A percentile compares a stretch with the other conserved stretches of the same genome.
phyloP scores from a whole-genome alignment of 1,139 yeast genomes.

The Suhomyces bokatorum region DNA sequence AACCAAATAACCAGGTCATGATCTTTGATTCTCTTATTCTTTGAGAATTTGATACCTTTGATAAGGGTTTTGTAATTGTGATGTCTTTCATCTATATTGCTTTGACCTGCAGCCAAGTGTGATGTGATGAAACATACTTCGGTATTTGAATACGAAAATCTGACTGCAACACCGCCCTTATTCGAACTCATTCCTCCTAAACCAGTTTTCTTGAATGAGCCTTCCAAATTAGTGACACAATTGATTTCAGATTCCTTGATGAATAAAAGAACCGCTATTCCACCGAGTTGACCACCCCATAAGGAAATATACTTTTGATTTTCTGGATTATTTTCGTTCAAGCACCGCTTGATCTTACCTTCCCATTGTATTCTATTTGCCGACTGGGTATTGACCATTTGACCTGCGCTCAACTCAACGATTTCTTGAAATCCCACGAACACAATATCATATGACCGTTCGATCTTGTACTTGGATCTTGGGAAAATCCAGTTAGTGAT shows the following conservation, averaged over 20 bases:
- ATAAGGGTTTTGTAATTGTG: conserved; percentile 66
- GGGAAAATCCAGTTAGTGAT: conserved; percentile 64
- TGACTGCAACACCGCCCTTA: conserved; percentile 89
- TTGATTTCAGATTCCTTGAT: conserved; percentile 34
- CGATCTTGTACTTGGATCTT: conserved; percentile 14
- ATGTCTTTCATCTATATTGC: conserved; percentile 76
- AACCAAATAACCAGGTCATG: conserved; percentile 90
- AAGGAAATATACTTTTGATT: conserved; percentile 61
- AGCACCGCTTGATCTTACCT: conserved; percentile 53
- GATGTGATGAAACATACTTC: conserved; percentile 45
- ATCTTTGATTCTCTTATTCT: conserved; percentile 55
- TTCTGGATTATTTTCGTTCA: conserved; percentile 44
- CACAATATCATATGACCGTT: conserved; percentile 61
- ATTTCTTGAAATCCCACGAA: conserved; percentile 90
- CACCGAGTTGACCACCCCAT: conserved; percentile 91
- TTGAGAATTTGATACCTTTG: conserved; percentile 54
- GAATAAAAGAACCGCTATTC: conserved; percentile 65
- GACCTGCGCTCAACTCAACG: conserved; percentile 87
- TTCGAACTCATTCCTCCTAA: conserved; percentile 75
- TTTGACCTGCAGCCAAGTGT: conserved; percentile 89
- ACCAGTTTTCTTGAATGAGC: conserved; percentile 87
- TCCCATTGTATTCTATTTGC: conserved; percentile 81
- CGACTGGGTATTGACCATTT: conserved; percentile 80
- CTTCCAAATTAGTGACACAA: conserved; percentile 65
- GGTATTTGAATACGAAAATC: conserved; percentile 69